Evolutionary conservation across 2,329 filamentous ascomycete species (phyloP), one percentile per base, ranked within the genome.

Genomic region (Epichloe scottii): DNA sequence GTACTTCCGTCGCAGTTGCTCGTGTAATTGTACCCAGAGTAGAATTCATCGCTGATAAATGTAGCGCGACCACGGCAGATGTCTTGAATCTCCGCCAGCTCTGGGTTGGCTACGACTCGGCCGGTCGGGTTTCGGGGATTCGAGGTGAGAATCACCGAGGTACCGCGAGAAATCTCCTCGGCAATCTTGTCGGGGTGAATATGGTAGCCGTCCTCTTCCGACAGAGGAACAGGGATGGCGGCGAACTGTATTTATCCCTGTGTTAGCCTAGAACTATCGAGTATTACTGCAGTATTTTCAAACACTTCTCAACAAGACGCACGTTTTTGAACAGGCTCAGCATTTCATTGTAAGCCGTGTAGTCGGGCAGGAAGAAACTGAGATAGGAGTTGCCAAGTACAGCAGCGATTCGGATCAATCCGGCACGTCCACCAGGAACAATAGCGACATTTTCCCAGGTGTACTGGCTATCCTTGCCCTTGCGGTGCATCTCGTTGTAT

Each of bases 281-380:
- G 26, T 10, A 30, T 30, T 30, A 30, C 26, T 8, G 30, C 14
- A 21, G 21, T 34, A 21, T 23, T 14, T 6, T 12, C 8, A 23
- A 42, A 23, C n/a, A 42, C 6, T 3, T 3, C 19, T 23, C 17
- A 42, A 14, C 3, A 14, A 44, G 21, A 66, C 77, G 59, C 61
- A 82, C 81, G 68, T 95, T 95, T 71, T 87, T 89, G 78, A 97
- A 96, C 53, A 96, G 74, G 52, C 84, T 89, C 71, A 96, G 71
- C 90, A 97, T 96, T 74, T 96, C 90, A 63, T 94, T 95, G 75
- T 97, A 97, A 2, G 91, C 91, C 3, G 90, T 95, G 71, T 96
- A 96, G 67, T 96, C 87, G 44, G 88, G 88, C 64, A 95, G 87
- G 70, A 95, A 95, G 77, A 96, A 96, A 41, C 85, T 88, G 56